Conservation (phyloP, 2,329 filamentous ascomycete species). For the Graphilbum fragrans region DNA sequence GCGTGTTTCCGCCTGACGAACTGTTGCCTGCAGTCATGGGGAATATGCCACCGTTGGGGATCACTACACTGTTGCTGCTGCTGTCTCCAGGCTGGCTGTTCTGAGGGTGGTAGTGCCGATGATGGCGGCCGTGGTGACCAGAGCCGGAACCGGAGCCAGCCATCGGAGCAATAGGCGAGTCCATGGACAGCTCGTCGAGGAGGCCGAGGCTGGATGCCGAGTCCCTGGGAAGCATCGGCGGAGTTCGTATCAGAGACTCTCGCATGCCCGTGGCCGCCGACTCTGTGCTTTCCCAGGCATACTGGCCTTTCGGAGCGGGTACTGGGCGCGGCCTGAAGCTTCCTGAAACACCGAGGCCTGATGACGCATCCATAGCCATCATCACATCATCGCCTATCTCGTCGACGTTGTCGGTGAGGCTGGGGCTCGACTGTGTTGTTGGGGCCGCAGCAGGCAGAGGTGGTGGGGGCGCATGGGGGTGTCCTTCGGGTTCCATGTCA, state of each 20-base stretch:
- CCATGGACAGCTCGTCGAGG: conserved; percentile 59
- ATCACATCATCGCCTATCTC: conserved; percentile 58
- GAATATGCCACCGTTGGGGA: conserved; percentile 14
- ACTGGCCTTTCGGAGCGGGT: conserved; percentile 28
- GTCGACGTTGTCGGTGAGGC: conserved; percentile 47
- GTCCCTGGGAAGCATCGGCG: conserved; percentile 52
- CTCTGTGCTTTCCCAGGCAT: conserved; percentile 35
- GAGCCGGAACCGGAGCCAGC: no score
- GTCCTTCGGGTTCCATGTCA: conserved; percentile 51
- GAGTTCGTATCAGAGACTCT: conserved; percentile 28
- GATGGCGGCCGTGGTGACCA: neutral
- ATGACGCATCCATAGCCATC: conserved; percentile 43
- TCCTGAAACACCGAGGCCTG: conserved; percentile 34
- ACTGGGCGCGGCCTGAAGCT: conserved; percentile 66
- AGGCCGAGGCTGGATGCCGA: conserved; percentile 46
- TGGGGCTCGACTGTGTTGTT: conserved; percentile 59
- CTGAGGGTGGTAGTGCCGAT: neutral
- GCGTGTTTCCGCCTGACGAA: conserved; percentile 23
- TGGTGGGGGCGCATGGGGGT: conserved; percentile 13
- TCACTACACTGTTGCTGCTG: conserved; percentile 16
- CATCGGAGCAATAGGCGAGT: conserved; percentile 47
- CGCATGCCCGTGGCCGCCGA: conserved; percentile 8
- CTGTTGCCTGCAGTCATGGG: conserved; percentile 17
- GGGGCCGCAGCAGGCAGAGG: conserved; percentile 24
- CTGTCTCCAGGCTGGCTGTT: conserved; percentile 1